Evolutionary conservation across 176 grass and related monocot species (phyloP).

Genomic region (Aegilops sharonensis): DNA sequence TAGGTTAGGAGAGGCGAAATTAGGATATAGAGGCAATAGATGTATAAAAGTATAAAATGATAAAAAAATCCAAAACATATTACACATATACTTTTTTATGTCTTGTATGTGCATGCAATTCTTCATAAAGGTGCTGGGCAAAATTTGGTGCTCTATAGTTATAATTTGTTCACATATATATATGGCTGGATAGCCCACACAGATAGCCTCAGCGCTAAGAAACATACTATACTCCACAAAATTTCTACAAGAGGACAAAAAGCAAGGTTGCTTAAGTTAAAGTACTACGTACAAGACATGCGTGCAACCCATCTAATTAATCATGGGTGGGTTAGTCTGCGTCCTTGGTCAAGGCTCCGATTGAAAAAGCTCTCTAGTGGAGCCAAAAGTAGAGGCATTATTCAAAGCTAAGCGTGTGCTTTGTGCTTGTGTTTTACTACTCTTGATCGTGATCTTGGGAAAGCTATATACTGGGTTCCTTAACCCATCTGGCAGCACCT

Average conservation of each 20-base stretch:
- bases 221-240: not conserved
- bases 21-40: not conserved
- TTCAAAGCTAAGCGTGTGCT: conserved; percentile 17
- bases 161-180: too few species aligned
- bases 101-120: not conserved
- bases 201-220: not conserved
- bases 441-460: conserved; percentile 17
- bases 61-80: too few species aligned
- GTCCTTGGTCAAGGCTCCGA: conserved; percentile 12
- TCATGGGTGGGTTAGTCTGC: not conserved
- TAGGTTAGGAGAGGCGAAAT: not conserved
- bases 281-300: not conserved
- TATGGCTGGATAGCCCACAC: too few species aligned
- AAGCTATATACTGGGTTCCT: not conserved
- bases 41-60: too few species aligned
- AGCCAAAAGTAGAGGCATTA: conserved; percentile 36
- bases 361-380: not conserved
- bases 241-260: conserved; percentile 11
- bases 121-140: not conserved
- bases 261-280: not conserved
- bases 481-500: not conserved
- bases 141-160: not conserved
- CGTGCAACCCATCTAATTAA: not conserved
- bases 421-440: conserved; percentile 16
- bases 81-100: too few species aligned